Evolutionary conservation across 1,139 yeast species (phyloP).

Genomic region (Nadsonia commutata): DNA sequence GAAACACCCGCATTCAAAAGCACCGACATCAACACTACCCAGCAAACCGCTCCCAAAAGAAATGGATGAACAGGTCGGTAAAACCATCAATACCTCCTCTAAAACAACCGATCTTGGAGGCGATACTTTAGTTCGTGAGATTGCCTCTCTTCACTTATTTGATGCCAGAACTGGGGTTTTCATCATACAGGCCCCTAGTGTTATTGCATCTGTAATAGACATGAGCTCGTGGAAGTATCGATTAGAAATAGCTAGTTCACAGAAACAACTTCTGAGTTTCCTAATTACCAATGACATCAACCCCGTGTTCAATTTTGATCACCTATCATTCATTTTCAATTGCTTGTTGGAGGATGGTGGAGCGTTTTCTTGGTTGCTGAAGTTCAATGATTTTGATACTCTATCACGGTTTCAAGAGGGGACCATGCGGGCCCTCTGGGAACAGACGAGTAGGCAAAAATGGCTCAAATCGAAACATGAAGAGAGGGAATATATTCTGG

Average conservation of each 20-base stretch:
- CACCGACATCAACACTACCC: no score
- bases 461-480: conserved; percentile 32
- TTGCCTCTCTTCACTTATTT: conserved; percentile 38
- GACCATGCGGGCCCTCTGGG: conserved; percentile 47
- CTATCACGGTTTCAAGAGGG: conserved; percentile 38
- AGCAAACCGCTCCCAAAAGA: no score
- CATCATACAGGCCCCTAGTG: conserved; percentile 27
- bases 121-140: conserved; percentile 10
- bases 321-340: conserved; percentile 52
- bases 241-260: conserved; percentile 29
- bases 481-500: conserved; percentile 37
- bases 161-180: conserved; percentile 42
- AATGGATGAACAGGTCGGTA: no score
- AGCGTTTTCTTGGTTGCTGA: conserved; percentile 49
- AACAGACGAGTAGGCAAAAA: conserved; percentile 34
- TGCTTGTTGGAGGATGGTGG: conserved; percentile 26
- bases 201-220: conserved; percentile 30
- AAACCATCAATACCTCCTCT: no score
- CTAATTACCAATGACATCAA: conserved; percentile 36
- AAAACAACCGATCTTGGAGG: no score
- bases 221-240: conserved; percentile 39
- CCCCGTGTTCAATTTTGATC: conserved; percentile 50
- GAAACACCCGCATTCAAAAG: no score
- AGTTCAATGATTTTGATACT: conserved; percentile 30
- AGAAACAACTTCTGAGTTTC: conserved; percentile 28